These are phyloP conservation scores for Berberis thunbergii DNA, from an alignment of 164 flowering plant species.

Conservation along the genomic window DNA sequence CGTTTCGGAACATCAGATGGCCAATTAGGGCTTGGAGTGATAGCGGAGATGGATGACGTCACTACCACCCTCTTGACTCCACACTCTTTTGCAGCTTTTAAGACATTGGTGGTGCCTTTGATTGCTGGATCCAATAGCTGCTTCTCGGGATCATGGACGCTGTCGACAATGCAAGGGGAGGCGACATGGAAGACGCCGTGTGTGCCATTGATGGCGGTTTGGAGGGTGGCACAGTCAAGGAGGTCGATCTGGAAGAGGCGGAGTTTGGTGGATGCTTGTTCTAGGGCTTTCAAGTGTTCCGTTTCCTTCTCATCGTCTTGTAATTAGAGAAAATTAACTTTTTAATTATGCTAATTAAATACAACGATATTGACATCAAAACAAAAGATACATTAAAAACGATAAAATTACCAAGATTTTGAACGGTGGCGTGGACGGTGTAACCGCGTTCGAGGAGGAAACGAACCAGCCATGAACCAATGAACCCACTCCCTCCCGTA, in stretches of 20 bases:
- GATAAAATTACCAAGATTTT: slow-evolving; percentile 18
- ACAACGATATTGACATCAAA: neutral
- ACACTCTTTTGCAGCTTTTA: slow-evolving; percentile 58
- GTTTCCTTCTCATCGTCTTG: slow-evolving; percentile 73
- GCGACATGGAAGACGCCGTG: slow-evolving; percentile 88
- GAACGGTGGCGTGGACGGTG: slow-evolving; percentile 28
- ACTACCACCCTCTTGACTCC: slow-evolving; percentile 81
- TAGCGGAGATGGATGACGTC: slow-evolving; percentile 75
- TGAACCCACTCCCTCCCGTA: slow-evolving; percentile 30
- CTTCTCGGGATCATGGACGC: slow-evolving; percentile 59
- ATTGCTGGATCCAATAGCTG: slow-evolving; percentile 75
- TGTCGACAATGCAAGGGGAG: slow-evolving; percentile 73
- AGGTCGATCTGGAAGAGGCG: slow-evolving; percentile 80
- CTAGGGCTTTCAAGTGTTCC: slow-evolving; percentile 62
- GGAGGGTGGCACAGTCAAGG: slow-evolving; percentile 57
- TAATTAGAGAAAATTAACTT: neutral
- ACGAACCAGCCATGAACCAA: slow-evolving; percentile 25
- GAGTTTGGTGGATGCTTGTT: slow-evolving; percentile 56
- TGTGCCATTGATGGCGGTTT: slow-evolving; percentile 53
- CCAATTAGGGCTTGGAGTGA: slow-evolving; percentile 64
- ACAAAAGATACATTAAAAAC: neutral
- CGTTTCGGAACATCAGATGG: slow-evolving; percentile 49
- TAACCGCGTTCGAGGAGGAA: slow-evolving; percentile 26
- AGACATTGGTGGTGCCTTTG: slow-evolving; percentile 65
- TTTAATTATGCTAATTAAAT: too few species aligned